Evolutionary conservation across 108 stramenopile genomes (phyloP), one percentile per base, ranked within the genome.

Genomic region (Fragilaria radians): DNA sequence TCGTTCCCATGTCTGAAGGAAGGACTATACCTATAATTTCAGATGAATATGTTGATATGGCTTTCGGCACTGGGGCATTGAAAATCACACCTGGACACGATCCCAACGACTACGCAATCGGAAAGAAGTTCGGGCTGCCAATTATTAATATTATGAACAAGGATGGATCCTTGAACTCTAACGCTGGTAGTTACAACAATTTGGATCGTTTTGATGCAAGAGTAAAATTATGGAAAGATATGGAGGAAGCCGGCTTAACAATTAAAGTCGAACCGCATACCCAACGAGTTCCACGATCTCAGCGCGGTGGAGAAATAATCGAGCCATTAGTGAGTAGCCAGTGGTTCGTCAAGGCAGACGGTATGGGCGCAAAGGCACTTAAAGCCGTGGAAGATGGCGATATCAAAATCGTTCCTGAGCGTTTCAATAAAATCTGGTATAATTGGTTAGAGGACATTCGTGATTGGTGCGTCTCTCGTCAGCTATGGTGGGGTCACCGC

Each of bases 221-320:
- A 36, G 79, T 82, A 52, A 61, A 73, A 57, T 62, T 96, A 45
- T 97, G 96, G 96, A 65, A 67, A 14, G 93, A 96, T 70, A 96
- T 97, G 92, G 92, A 88, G 48, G 56, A 61, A 14, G 80, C 59
- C 52, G 83, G 76, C 3, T 70, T 97, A 33, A 79, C 76, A 2
- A 81, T 97, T 65, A 93, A 94, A 70, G 76, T 70, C 18, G 79
- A 89, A 32, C 82, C 91, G 25, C 88, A 96, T 67, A 76, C 61
- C 34, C 96, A 97, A 72, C 80, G 96, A 25, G 92, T 99, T 30
- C 96, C 98, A 0, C 69, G 95, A 53, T 96, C 95, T 25, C 95
- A 96, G 59, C 82, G 98, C 29, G 96, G 97, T 47, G 98, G 98
- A n/a, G 98, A 99, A 61, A 71, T 99, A n/a, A 95, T 99, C 60